These are phyloP conservation scores for Stephanodiscus minutulus DNA, from an alignment of 108 stramenopile genomes.

Conservation along the genomic window DNA sequence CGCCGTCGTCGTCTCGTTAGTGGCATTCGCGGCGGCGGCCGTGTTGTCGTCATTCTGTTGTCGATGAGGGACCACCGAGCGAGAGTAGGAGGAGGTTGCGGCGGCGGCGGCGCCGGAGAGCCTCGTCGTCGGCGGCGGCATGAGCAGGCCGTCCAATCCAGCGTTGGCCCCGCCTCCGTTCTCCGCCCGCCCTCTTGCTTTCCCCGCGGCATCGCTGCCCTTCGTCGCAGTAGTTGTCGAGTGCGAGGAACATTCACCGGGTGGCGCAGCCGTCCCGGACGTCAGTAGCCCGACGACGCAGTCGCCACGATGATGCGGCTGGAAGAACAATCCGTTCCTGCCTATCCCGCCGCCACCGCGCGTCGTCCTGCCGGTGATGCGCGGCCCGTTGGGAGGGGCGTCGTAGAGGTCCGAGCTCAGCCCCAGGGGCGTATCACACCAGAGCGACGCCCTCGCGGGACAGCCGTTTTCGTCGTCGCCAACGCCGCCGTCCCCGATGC, in stretches of 20 bases:
- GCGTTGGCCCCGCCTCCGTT: background rate
- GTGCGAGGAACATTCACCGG: slow-evolving; percentile 25
- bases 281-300: too few species aligned
- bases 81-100: too few species aligned
- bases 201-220: too few species aligned
- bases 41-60: slow-evolving; percentile 15
- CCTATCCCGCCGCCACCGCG: slow-evolving; percentile 14
- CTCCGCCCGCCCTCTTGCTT: too few species aligned
- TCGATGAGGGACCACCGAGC: slow-evolving; percentile 14
- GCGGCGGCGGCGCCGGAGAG: slow-evolving; percentile 18
- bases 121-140: slow-evolving; percentile 7
- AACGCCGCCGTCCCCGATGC: background rate
- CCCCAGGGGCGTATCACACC: slow-evolving; percentile 39
- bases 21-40: slow-evolving; percentile 1
- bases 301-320: slow-evolving; percentile 30
- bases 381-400: slow-evolving; percentile 36
- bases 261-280: slow-evolving; percentile 15
- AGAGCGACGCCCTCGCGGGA: slow-evolving; percentile 11
- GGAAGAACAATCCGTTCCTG: slow-evolving; percentile 47
- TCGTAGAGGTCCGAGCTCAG: slow-evolving; percentile 51
- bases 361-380: slow-evolving; percentile 21
- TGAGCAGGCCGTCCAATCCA: slow-evolving; percentile 27
- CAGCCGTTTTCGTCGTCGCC: background rate
- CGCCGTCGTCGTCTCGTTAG: background rate
- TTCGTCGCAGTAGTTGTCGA: slow-evolving; percentile 21